Base-by-base conservation (phyloP, 2,329 filamentous ascomycete species). In the Akanthomyces lecanii region DNA sequence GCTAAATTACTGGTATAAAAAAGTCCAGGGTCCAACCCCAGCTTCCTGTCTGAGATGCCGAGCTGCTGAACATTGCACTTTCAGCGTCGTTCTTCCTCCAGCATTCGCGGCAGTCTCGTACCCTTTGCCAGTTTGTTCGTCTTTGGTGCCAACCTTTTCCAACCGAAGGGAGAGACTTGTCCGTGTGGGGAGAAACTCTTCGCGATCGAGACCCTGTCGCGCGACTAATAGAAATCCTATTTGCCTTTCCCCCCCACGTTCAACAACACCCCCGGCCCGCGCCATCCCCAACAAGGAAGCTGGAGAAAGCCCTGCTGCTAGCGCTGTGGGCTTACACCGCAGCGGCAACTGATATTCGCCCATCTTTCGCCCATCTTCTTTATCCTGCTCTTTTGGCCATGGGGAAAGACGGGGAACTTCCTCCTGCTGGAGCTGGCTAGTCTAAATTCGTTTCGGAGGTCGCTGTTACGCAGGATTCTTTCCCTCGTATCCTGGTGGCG, bases 241-340 rank as follows among this genome's bases (percentile, higher is more conserved):
- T 11, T 51, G 10, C 21, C 51, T 16, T 40, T 5, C 1, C 33
- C 51, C 51, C 51, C 51, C 51, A 55, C 42, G 36, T 54, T 42
- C 4, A 45, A 10, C 18, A 45, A 7, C 5, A 11, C 45, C 45
- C 40, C 16, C 23, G 8, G 53, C 54, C 28, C 7, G n/a, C 55
- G 30, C 55, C 55, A 48, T 33, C 33, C 42, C 55, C 8, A 57
- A 57, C 55, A 18, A 57, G 55, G 55, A 57, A 57, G 55, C 42
- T 57, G 55, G 42, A 23, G 2, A 38, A 28, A 47, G 40, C 28
- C 42, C 5, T 40, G 30, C 25, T 25, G 25, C 25, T 18, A 25
- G 52, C 21, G 38, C 38, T 28, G 45, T 14, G n/a, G n/a, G 33
- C 16, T 48, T 57, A 38, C 33, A 53, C 18, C 51, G 6, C 51